Evolutionary conservation across 1,139 yeast genomes (phyloP).

Genomic region (Pichia sp.): DNA sequence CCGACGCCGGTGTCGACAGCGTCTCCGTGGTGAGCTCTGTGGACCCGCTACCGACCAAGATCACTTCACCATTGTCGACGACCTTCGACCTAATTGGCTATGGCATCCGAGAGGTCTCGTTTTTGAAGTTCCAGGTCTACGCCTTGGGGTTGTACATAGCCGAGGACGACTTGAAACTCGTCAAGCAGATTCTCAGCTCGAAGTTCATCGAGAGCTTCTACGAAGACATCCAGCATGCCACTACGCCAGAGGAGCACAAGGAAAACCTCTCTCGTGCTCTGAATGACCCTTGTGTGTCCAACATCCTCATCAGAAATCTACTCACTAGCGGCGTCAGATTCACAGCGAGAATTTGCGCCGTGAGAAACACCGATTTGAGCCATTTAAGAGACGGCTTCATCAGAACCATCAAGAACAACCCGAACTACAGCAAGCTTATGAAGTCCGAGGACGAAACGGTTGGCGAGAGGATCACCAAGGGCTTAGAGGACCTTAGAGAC

Average conservation of each 20-base stretch:
- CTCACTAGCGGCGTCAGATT: constrained; percentile 59
- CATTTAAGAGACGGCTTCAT: constrained; percentile 88
- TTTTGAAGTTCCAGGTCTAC: constrained; percentile 78
- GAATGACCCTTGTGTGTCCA: constrained; percentile 52
- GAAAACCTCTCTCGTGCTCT: constrained; percentile 57
- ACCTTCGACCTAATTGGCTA: constrained; percentile 59
- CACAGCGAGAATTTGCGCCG: constrained; percentile 74
- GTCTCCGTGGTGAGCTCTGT: constrained; percentile 45
- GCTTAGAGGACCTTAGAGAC: constrained; percentile 52
- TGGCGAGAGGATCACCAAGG: constrained; percentile 38
- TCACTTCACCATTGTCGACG: constrained; percentile 29
- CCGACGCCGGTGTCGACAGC: constrained; percentile 3
- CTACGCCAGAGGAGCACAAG: constrained; percentile 30
- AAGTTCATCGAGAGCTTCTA: constrained; percentile 33
- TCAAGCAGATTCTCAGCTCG: constrained; percentile 44
- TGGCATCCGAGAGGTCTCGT: constrained; percentile 81
- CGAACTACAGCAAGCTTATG: constrained; percentile 37
- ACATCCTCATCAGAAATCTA: constrained; percentile 49
- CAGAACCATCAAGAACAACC: constrained; percentile 64
- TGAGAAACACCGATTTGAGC: constrained; percentile 79
- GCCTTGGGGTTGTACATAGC: constrained; percentile 80
- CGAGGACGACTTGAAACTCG: constrained; percentile 47
- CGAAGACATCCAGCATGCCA: constrained; percentile 20
- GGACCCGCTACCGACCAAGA: constrained; percentile 45
- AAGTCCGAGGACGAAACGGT: constrained; percentile 32